Conservation (phyloP, 2,329 filamentous ascomycete species). For the Xylaria sp. region DNA sequence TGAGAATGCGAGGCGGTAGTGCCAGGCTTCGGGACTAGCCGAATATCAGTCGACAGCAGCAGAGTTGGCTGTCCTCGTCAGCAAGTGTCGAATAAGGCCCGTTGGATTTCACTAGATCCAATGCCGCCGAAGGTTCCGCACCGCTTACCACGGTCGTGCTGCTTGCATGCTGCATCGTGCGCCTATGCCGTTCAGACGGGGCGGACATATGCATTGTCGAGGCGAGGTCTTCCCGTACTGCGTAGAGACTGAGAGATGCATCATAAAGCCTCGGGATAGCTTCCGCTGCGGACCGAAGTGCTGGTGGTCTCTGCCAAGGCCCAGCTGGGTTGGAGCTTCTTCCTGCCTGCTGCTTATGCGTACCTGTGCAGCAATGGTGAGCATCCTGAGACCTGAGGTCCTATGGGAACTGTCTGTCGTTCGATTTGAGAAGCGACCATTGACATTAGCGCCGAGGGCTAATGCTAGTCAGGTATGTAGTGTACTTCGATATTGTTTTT, state of each 20-base stretch:
- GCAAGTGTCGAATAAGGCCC: background rate
- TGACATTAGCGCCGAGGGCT: slow-evolving; percentile 4
- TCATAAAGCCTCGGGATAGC: slow-evolving; percentile 11
- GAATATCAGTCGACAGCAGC: slow-evolving; percentile 18
- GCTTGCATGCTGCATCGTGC: slow-evolving; percentile 8
- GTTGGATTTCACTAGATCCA: background rate
- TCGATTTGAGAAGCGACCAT: slow-evolving; percentile 18
- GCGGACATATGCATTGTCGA: slow-evolving; percentile 13
- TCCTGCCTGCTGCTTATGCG: slow-evolving; percentile 7
- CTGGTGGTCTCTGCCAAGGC: slow-evolving; percentile 19
- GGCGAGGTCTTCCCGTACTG: background rate
- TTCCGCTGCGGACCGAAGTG: slow-evolving; percentile 15
- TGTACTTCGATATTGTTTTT: slow-evolving; percentile 5
- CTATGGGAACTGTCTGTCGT: slow-evolving; percentile 1
- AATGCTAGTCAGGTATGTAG: background rate
- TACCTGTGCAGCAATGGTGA: slow-evolving; percentile 4
- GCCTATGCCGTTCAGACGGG: background rate
- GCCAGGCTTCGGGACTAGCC: slow-evolving; percentile 29
- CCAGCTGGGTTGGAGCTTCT: slow-evolving; percentile 21
- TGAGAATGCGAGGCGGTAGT: slow-evolving; percentile 6
- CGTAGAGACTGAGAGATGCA: slow-evolving; percentile 3
- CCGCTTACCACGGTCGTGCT: slow-evolving; percentile 3
- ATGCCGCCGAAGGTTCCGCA: slow-evolving; percentile 11
- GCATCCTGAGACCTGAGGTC: background rate
- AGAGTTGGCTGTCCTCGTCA: slow-evolving; percentile 9